phyloP scores from a whole-genome alignment of 139 green algal species.

The Zygnema cylindricum region DNA sequence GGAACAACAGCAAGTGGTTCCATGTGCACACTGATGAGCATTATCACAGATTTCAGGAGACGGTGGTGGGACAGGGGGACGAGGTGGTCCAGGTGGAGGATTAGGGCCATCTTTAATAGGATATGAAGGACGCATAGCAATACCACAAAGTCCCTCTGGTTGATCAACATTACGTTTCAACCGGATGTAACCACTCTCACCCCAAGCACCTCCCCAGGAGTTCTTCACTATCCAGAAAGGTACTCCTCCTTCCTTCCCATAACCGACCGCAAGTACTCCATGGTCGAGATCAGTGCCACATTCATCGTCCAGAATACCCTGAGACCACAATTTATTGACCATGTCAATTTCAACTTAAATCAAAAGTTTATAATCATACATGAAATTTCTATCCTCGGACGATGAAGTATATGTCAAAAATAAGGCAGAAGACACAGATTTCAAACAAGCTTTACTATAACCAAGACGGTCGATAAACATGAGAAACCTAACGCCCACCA shows the following conservation, averaged over 20 bases:
- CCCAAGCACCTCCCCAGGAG: constrained; percentile 88
- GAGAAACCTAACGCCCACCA: too few species aligned
- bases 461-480: too few species aligned
- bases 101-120: constrained; percentile 83
- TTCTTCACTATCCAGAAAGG: constrained; percentile 97
- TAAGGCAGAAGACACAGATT: too few species aligned
- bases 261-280: constrained; percentile 94
- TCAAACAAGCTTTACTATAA: too few species aligned
- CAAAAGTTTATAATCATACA: too few species aligned
- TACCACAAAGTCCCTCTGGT: constrained; percentile 84
- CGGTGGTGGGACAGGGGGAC: constrained; percentile 44
- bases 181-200: constrained; percentile 61
- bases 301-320: constrained; percentile 56
- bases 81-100: constrained; percentile 64
- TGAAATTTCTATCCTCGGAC: too few species aligned
- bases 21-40: constrained; percentile 62
- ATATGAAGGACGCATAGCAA: constrained; percentile 85
- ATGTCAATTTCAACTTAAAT: too few species aligned
- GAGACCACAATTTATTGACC: neutral
- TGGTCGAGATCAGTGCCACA: constrained; percentile 83
- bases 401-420: too few species aligned
- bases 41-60: constrained; percentile 79
- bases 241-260: constrained; percentile 70
- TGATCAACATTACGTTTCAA: constrained; percentile 41
- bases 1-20: constrained; percentile 88